phyloP scores from a whole-genome alignment of 2,329 filamentous ascomycete species.

The Colletotrichum cordylinicola region DNA sequence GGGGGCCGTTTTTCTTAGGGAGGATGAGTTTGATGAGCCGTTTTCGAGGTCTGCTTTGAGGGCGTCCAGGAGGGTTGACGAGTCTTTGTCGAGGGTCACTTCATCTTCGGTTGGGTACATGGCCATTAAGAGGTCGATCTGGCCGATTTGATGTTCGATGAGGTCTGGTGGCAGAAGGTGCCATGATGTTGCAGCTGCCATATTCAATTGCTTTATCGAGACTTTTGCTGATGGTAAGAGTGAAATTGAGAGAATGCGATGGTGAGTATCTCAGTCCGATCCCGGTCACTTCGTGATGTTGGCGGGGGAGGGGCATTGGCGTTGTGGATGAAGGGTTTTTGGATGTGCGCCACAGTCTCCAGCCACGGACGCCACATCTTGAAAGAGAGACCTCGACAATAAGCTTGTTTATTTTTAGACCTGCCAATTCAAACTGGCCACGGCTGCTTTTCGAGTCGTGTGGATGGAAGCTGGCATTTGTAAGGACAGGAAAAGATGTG shows the following conservation, averaged over 20 bases:
- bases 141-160: constrained; percentile 52
- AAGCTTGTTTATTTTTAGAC: neutral
- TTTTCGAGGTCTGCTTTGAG: neutral
- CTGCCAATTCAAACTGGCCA: neutral
- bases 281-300: neutral
- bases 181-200: constrained; percentile 10
- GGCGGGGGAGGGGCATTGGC: neutral
- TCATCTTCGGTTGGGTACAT: constrained; percentile 53
- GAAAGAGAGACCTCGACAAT: neutral
- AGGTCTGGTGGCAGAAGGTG: constrained; percentile 43
- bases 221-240: neutral
- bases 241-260: neutral
- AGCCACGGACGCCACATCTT: neutral
- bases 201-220: neutral
- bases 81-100: neutral
- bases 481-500: neutral
- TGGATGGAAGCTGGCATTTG: neutral
- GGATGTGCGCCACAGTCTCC: neutral
- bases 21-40: neutral
- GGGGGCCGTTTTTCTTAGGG: rapidly evolving
- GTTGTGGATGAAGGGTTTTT: neutral
- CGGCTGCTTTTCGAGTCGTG: neutral
- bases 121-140: constrained; percentile 56
- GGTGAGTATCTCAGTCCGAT: neutral
- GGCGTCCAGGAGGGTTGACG: neutral